phyloP scores from a whole-genome alignment of 805 yeast species.

The Candida multigemmis region DNA sequence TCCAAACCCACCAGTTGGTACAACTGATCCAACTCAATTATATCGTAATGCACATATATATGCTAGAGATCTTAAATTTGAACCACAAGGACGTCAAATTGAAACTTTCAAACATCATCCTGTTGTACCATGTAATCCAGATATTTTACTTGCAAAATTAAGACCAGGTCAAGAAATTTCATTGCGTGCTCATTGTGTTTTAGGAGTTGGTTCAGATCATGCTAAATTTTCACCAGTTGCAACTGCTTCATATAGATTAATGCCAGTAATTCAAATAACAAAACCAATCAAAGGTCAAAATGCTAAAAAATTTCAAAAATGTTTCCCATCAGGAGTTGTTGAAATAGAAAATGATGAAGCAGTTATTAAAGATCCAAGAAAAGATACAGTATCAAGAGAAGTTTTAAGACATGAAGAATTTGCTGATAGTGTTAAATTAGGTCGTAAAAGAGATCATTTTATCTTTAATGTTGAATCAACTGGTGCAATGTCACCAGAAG shows the following conservation, averaged over 20 bases:
- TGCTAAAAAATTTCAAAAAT: constrained; percentile 73
- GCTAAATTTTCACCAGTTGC: constrained; percentile 97
- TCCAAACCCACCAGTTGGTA: constrained; percentile 69
- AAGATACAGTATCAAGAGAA: constrained; percentile 95
- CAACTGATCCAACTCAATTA: constrained; percentile 74
- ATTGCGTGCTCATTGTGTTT: constrained; percentile 78
- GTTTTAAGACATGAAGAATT: constrained; percentile 91
- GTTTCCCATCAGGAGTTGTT: constrained; percentile 92
- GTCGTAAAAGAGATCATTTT: constrained; percentile 87
- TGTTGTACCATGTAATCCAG: constrained; percentile 76
- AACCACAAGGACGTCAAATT: constrained; percentile 83
- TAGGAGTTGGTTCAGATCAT: constrained; percentile 91
- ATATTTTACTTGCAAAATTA: constrained; percentile 81
- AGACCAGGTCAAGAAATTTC: constrained; percentile 97
- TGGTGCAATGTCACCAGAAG: constrained; percentile 96
- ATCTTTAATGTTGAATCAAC: constrained; percentile 91
- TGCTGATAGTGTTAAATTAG: constrained; percentile 79
- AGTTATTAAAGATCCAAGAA: constrained; percentile 78
- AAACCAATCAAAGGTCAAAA: constrained; percentile 67
- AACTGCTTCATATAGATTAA: constrained; percentile 88
- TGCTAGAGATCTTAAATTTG: constrained; percentile 82
- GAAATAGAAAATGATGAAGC: constrained; percentile 67
- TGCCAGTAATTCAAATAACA: constrained; percentile 77
- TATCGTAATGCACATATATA: constrained; percentile 82
- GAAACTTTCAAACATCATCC: constrained; percentile 61